Percentiles rank a stretch among this genome's conserved stretches.
Evolutionary conservation across 2,329 filamentous ascomycete species (phyloP).

Genomic region (Calonectria multiphialidica): DNA sequence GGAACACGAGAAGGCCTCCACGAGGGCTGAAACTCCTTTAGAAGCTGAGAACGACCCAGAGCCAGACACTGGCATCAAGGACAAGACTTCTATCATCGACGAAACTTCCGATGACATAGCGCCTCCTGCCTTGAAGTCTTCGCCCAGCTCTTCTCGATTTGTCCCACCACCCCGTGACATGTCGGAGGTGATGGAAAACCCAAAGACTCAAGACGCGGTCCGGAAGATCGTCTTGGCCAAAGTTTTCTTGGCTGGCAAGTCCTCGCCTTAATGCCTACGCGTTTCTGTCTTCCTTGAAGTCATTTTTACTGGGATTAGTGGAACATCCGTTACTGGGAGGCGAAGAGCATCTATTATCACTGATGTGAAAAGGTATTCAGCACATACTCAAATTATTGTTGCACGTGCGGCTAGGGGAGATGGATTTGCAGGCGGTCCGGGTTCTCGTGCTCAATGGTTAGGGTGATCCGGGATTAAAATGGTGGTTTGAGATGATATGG

Average conservation of each 20-base stretch:
- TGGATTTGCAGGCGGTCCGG: not conserved
- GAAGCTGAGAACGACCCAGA: not conserved
- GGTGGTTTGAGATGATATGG: not conserved
- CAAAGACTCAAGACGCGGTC: conserved; percentile 1
- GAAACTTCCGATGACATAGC: not conserved
- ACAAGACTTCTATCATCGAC: not conserved
- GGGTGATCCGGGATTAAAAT: not conserved
- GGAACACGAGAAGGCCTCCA: not conserved
- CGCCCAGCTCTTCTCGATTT: not conserved
- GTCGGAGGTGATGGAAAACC: not conserved
- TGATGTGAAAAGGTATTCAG: not conserved
- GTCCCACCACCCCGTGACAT: not conserved
- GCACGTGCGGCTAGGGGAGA: not conserved
- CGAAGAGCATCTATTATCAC: not conserved
- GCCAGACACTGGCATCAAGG: not conserved
- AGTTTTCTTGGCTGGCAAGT: not conserved
- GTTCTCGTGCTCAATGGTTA: not conserved
- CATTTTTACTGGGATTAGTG: not conserved
- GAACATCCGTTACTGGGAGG: not conserved
- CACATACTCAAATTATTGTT: not conserved
- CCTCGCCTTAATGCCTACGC: not conserved
- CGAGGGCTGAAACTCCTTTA: not conserved
- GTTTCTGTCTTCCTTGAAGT: no score
- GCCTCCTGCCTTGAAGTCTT: not conserved
- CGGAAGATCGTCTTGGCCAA: conserved; percentile 2